Base-by-base conservation (phyloP, 176 grass and related monocot genomes). In the Sorghum bicolor region DNA sequence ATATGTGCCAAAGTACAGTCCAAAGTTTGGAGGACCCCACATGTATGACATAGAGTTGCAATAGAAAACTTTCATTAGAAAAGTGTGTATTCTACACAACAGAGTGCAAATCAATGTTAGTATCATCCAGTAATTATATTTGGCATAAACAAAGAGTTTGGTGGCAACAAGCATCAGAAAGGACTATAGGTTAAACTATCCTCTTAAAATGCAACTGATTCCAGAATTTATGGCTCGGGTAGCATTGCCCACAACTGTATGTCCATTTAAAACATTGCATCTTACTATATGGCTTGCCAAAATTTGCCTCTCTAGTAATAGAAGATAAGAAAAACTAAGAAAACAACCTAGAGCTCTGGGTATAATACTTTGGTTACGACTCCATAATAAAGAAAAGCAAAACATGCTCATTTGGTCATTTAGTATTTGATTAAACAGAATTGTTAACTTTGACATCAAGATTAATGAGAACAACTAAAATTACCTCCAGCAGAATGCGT, bases 401-500 rank as follows among this genome's bases (percentile, higher is more conserved):
- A 88, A 16, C 30, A 71, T 53, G 31, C 53, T 33, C n/a, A 39
- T n/a, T 24, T 52, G 29, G 3, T 34, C 22, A 72, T 47, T 64
- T 28, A 66, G 4, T 24, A 64, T 63, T n/a, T 82, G 67, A 39
- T 37, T 58, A 28, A 84, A 76, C 20, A 80, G 28, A 19, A 19
- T 11, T 29, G 26, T 28, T 53, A 74, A 28, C 12, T 64, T 8
- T 1, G 17, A 69, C n/a, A 19, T 33, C 73, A 85, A 57, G 38
- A 67, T 78, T 48, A 74, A 32, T 11, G 0, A 40, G 30, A 38
- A 34, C 61, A 81, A 89, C 26, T 9, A 60, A 33, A 67, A 69
- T 92, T 92, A 97, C 94, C 91, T 97, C 76, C n/a, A 97, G 78
- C 67, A 97, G 85, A 81, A 97, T 97, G 77, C 85, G 82, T 44